These are phyloP conservation scores for Cytospora paraplurivora DNA, from an alignment of 2,329 filamentous ascomycete genomes.

Conservation along the genomic window DNA sequence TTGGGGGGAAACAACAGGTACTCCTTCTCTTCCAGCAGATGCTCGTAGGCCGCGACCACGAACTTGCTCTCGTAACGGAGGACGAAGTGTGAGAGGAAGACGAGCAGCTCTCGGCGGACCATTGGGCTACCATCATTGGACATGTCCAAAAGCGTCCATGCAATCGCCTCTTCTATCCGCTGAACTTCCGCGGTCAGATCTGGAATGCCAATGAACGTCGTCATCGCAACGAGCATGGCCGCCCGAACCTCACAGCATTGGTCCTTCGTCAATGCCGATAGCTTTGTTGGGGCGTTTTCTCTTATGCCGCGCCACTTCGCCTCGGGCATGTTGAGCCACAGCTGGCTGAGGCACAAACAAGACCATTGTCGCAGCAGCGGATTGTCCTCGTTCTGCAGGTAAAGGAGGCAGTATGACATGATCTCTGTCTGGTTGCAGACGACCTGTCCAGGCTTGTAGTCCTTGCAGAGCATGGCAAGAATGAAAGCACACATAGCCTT, in stretches of 20 bases:
- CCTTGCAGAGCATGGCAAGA: constrained; percentile 94
- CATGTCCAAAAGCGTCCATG: constrained; percentile 87
- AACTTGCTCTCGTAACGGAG: constrained; percentile 91
- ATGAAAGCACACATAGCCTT: constrained; percentile 98
- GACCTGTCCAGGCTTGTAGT: constrained; percentile 86
- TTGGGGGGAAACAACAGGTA: constrained; percentile 59
- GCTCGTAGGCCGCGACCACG: constrained; percentile 87
- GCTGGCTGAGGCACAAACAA: constrained; percentile 89
- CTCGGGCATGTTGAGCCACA: constrained; percentile 89
- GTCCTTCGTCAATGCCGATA: constrained; percentile 81
- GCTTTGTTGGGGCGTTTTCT: constrained; percentile 78
- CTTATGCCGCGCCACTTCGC: constrained; percentile 96
- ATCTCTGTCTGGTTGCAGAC: constrained; percentile 90
- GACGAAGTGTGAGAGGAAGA: constrained; percentile 92
- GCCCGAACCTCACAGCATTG: constrained; percentile 89
- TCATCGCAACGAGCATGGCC: constrained; percentile 90
- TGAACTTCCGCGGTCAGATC: constrained; percentile 90
- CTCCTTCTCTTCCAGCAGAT: constrained; percentile 80
- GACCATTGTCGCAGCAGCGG: constrained; percentile 92
- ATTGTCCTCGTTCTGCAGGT: constrained; percentile 84
- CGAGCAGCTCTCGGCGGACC: constrained; percentile 88
- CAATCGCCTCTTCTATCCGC: constrained; percentile 86
- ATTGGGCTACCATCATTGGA: constrained; percentile 91
- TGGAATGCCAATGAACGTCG: constrained; percentile 89
- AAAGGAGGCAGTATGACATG: constrained; percentile 82